Base-by-base conservation (phyloP, 169 alveolate genomes). In the Plasmodium malariae region DNA sequence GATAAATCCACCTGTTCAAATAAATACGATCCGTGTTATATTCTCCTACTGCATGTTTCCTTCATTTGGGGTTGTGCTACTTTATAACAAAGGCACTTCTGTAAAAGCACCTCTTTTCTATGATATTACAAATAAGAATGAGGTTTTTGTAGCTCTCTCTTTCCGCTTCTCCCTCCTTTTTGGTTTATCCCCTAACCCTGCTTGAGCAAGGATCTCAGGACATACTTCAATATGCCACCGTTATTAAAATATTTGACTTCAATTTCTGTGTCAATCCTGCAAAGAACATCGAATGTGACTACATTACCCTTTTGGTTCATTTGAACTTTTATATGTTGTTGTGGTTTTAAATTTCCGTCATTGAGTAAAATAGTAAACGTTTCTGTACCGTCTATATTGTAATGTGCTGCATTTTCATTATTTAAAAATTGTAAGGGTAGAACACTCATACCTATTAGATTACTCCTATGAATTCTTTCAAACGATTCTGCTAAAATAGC, bases 381-480 rank as follows among this genome's bases (percentile, higher is more conserved):
- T 62, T 86, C 92, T 2, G 92, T 92, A 63, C 99, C 99, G 21
- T 94, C 95, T 54, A 98, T 92, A 32, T 98, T 98, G 54, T 97
- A 96, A 19, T 98, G 71, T 11, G 93, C 95, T 36, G 99, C 98
- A 69, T 76, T 93, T 93, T 97, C 97, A 19, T 98, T 98, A 55
- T 92, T 94, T 70, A 87, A 60, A 94, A 96, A 98, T 88, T 97
- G 98, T 28, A 98, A 95, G 21, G 99, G 99, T 24, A 98, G 89
- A 17, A 98, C 97, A 55, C 99, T 99, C 98, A 97, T 97, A 17
- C 99, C 99, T 32, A 97, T 98, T 36, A 98, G 90, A 88, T 98
- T 98, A 59, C 98, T 94, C 91, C 99, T 95, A 95, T 98, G 99
- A 83, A 98, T 98, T 91, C 99, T 97, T 88, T 98, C 99, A 93